A percentile compares a stretch with the other conserved stretches of the same genome.
Conservation (phyloP, 1,284 basidiomycete species). For the Microbotryum saponariae region DNA sequence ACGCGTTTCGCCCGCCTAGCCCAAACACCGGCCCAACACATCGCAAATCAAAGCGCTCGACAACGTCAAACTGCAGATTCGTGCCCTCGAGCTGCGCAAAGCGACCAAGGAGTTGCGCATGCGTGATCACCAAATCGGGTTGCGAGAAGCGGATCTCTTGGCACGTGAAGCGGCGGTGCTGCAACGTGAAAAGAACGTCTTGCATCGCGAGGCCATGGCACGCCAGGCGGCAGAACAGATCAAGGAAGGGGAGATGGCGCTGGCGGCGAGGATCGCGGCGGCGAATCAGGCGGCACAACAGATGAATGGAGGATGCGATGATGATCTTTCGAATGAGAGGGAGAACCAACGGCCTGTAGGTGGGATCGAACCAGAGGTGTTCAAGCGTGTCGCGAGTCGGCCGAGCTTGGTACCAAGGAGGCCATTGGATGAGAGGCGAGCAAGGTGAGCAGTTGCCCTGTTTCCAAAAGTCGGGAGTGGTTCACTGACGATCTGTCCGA, state of each 20-base stretch:
- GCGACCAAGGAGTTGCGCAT: conserved; percentile 45
- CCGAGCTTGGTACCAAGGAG: conserved; percentile 36
- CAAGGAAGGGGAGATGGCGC: conserved; percentile 4
- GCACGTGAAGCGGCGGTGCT: conserved; percentile 25
- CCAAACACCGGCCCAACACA: conserved; percentile 37
- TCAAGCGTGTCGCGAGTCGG: conserved; percentile 33
- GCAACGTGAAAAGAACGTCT: conserved; percentile 22
- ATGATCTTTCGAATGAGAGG: conserved; percentile 3
- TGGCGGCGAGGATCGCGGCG: conserved; percentile 10
- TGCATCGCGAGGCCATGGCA: conserved; percentile 7
- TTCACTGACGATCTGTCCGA: neutral
- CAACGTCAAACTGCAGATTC: conserved; percentile 36
- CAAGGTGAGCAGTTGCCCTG: conserved; percentile 14
- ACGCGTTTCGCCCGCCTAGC: conserved; percentile 15
- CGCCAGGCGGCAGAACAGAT: no score
- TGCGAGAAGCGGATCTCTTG: conserved; percentile 26
- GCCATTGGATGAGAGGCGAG: conserved; percentile 33
- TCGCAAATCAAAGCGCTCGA: conserved; percentile 35
- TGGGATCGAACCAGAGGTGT: conserved; percentile 14
- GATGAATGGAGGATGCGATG: neutral
- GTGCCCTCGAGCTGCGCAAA: conserved; percentile 64
- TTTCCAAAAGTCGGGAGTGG: neutral
- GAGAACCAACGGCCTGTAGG: conserved; percentile 8
- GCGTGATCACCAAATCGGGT: conserved; percentile 20
- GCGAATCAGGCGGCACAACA: conserved; percentile 13